Conservation (phyloP, 768 basidiomycete species). For the Postia placenta region DNA sequence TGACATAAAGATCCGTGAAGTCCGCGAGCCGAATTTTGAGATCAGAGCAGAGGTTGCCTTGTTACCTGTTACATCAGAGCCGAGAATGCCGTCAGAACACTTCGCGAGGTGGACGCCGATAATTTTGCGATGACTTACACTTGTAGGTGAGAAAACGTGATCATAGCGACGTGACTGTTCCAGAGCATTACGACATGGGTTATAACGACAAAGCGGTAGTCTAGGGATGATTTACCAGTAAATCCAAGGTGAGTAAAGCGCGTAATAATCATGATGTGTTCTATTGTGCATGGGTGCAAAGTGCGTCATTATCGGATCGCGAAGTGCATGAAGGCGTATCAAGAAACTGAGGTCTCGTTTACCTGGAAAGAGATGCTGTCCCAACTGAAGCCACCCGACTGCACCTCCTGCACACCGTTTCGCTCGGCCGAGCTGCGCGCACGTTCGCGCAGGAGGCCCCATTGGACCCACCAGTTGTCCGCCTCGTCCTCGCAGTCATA, state of each 20-base stretch:
- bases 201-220: neutral
- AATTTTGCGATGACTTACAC: neutral
- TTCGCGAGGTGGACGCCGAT: too few relatives aligned
- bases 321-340: neutral
- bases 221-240: neutral
- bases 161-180: neutral
- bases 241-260: neutral
- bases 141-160: neutral
- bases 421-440: slow-evolving; percentile 6
- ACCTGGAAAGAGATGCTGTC: slow-evolving; percentile 1
- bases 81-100: too few relatives aligned
- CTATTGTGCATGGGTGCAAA: neutral
- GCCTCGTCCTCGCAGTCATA: slow-evolving; percentile 33
- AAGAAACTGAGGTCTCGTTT: neutral
- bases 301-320: neutral
- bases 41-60: too few relatives aligned
- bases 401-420: neutral
- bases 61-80: too few relatives aligned
- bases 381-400: neutral
- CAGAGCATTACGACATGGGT: neutral
- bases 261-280: neutral
- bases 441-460: slow-evolving; percentile 25
- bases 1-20: too few relatives aligned
- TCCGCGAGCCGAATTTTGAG: too few relatives aligned
- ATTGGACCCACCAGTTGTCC: slow-evolving; percentile 32